Evolutionary conservation across 2,329 filamentous ascomycete species (phyloP).

Genomic region (Cladophialophora immunda): DNA sequence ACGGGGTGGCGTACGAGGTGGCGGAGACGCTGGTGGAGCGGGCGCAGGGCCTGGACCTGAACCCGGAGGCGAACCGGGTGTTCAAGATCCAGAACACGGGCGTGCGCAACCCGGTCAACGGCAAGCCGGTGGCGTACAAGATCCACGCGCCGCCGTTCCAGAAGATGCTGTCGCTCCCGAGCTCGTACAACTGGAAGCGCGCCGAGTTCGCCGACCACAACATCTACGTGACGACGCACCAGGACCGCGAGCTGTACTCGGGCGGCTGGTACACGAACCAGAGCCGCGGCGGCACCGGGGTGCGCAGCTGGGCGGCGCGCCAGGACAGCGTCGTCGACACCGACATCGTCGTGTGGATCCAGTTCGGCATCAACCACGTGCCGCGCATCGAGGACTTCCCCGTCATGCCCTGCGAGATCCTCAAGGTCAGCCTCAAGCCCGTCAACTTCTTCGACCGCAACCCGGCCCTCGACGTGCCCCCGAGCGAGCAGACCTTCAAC

Average conservation of each 20-base stretch:
- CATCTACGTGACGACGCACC: conserved; percentile 65
- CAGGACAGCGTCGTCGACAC: conserved; percentile 57
- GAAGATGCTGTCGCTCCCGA: conserved; percentile 62
- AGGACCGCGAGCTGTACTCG: conserved; percentile 62
- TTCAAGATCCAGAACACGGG: conserved; percentile 68
- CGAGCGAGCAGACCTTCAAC: conserved; percentile 53
- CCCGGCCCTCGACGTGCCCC: conserved; percentile 58
- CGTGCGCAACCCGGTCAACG: conserved; percentile 63
- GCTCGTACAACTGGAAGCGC: conserved; percentile 58
- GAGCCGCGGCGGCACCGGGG: conserved; percentile 61
- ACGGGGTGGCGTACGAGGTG: conserved; percentile 61
- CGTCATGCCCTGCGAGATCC: conserved; percentile 70
- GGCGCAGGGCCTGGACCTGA: conserved; percentile 59
- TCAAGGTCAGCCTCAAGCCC: conserved; percentile 58
- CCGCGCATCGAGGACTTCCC: conserved; percentile 73
- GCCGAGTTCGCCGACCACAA: conserved; percentile 65
- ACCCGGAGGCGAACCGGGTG: conserved; percentile 58
- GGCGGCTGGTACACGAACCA: conserved; percentile 67
- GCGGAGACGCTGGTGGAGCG: conserved; percentile 57
- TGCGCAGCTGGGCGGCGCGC: conserved; percentile 61
- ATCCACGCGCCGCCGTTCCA: conserved; percentile 66
- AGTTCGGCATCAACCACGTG: conserved; percentile 70
- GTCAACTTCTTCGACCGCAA: conserved; percentile 64
- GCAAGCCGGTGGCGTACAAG: conserved; percentile 65
- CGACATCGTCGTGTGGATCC: conserved; percentile 66